Evolutionary conservation across 2,329 filamentous ascomycete genomes (phyloP), one percentile per base, ranked within the genome.

Genomic region (Cercospora berteroae): DNA sequence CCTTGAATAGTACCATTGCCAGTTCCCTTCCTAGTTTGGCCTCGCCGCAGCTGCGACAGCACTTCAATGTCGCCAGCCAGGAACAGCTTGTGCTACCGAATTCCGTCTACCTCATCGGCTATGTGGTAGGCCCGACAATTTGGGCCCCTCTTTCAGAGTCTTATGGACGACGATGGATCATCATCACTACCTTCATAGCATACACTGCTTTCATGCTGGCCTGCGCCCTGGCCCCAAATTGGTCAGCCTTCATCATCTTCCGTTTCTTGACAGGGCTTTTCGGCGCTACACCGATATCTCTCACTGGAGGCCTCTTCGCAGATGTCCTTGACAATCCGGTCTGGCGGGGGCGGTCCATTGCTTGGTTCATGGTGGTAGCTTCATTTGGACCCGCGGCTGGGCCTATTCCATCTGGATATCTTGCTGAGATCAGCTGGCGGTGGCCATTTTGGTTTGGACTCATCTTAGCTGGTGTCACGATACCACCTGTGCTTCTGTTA

Each of bases 1-100:
- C 89, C 55, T 80, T 89, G 73, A 91, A 90, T 75, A 87, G 85
- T 27, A 90, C 88, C 9, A 84, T 90, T 79, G 85, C 85, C 4
- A 88, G 86, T 42, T 82, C 87, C 0, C 81, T 90, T 3, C 87
- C 88, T 0, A 86, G 86, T 67, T 88, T 88, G 77, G 86, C 86
- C 23, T 83, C 87, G 3, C 82, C 84, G 2, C 84, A 81, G 64
- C 88, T 90, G 61, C 80, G 83, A 4, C 74, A 77, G 1, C 81
- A 88, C 70, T 90, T 88, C 79, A 75, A 81, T 61, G 78, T 89
- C 63, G 83, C 82, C 0, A 72, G 75, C 25, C 73, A 80, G 62
- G 73, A 75, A 25, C 76, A 77, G 60, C 67, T 71, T 4, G 79
- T 83, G 16, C 76, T 83, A 0, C 81, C 81, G 1, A 83, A 81